phyloP scores from a whole-genome alignment of 139 green algal species.

The Chlamydomonas schloesseri region DNA sequence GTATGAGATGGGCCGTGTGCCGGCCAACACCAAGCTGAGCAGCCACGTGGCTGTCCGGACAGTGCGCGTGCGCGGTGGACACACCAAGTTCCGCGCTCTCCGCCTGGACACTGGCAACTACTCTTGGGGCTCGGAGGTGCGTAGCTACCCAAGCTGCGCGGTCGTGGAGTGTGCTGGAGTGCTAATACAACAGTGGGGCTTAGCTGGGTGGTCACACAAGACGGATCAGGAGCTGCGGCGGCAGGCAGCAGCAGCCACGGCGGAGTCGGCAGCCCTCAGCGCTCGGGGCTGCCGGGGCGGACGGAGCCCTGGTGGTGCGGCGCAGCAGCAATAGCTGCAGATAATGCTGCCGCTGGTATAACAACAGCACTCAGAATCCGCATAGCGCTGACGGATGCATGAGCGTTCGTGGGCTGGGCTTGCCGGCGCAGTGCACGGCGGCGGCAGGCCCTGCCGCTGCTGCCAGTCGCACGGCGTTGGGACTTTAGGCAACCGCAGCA shows the following conservation, averaged over 20 bases:
- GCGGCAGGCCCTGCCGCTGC: no score
- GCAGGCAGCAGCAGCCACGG: no score
- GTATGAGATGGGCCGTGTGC: slow-evolving; percentile 97
- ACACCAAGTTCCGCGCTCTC: slow-evolving; percentile 98
- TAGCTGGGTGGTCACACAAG: neutral
- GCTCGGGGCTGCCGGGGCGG: no score
- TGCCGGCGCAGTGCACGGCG: no score
- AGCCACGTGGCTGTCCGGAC: slow-evolving; percentile 90
- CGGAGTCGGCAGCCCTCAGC: neutral
- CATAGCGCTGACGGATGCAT: no score
- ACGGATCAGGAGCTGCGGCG: no score
- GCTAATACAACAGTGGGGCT: no score
- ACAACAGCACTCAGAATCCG: no score
- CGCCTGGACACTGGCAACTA: slow-evolving; percentile 98
- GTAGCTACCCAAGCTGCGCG: neutral
- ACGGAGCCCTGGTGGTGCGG: neutral
- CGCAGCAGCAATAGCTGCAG: neutral
- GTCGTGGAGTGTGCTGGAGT: no score
- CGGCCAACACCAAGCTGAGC: slow-evolving; percentile 97
- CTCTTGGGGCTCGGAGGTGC: slow-evolving; percentile 87
- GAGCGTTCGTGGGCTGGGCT: no score
- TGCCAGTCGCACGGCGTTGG: no score
- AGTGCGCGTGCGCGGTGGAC: slow-evolving; percentile 94
- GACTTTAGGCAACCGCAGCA: no score
- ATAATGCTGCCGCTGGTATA: neutral